Conservation (phyloP, 768 basidiomycete species). For the Auricularia heimuer region DNA sequence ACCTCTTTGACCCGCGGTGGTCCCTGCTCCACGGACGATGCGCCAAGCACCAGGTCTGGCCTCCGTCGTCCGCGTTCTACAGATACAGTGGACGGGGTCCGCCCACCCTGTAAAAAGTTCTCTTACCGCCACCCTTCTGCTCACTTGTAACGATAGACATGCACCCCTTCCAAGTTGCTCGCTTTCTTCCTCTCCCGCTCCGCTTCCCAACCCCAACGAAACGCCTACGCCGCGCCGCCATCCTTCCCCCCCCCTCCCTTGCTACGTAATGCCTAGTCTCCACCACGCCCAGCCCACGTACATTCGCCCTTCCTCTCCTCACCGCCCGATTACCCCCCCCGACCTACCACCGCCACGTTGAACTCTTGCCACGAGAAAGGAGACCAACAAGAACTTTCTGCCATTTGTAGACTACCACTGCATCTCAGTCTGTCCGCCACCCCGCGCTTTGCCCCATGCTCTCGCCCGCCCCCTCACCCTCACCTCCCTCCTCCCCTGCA, state of each 20-base stretch:
- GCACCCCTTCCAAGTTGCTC: neutral
- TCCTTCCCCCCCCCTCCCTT: neutral
- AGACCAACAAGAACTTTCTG: neutral
- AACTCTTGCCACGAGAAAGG: neutral
- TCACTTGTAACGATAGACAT: neutral
- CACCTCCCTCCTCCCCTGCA: constrained; percentile 46
- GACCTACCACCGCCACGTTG: neutral
- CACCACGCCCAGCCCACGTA: neutral
- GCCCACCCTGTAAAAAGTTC: neutral
- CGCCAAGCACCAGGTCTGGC: neutral
- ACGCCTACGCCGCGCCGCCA: neutral
- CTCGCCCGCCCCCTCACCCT: constrained; percentile 59
- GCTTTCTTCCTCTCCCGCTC: neutral
- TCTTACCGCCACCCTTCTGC: neutral
- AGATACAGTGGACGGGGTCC: neutral
- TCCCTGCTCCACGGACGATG: neutral
- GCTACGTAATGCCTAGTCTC: neutral
- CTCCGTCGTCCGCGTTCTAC: neutral
- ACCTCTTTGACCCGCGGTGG: neutral
- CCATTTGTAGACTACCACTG: neutral
- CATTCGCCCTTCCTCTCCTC: neutral
- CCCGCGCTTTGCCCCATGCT: constrained; percentile 45
- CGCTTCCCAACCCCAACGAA: too few relatives aligned
- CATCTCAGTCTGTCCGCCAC: neutral
- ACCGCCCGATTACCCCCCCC: neutral